phyloP scores from a whole-genome alignment of 2,329 filamentous ascomycete genomes.

The Chaetomiaceae sp. region DNA sequence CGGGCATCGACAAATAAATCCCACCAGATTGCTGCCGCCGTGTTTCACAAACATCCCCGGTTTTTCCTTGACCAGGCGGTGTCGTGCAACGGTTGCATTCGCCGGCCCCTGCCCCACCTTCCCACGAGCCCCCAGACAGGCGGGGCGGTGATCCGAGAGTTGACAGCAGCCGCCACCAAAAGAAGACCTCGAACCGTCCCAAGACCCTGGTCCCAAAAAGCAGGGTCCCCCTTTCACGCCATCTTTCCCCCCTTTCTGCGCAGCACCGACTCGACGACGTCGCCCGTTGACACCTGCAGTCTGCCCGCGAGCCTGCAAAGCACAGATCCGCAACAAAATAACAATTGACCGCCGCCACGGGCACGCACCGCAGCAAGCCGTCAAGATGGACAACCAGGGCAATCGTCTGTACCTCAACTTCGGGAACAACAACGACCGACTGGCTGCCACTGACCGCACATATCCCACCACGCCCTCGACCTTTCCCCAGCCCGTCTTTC shows the following conservation, averaged over 20 bases:
- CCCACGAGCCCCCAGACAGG: not conserved
- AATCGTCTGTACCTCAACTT: conserved; percentile 64
- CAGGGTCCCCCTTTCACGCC: conserved; percentile 16
- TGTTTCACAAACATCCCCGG: no score
- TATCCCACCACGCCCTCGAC: conserved; percentile 91
- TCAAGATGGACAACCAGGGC: conserved; percentile 53
- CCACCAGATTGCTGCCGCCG: no score
- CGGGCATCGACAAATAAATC: no score
- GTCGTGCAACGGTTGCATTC: no score
- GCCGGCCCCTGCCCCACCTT: conserved; percentile 6
- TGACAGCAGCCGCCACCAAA: conserved; percentile 4
- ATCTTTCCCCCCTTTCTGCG: conserved; percentile 22
- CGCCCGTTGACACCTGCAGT: conserved; percentile 8
- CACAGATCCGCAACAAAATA: conserved; percentile 1
- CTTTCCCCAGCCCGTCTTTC: conserved; percentile 85
- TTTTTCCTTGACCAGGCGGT: no score
- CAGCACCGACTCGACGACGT: conserved; percentile 15
- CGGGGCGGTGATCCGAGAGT: conserved; percentile 10
- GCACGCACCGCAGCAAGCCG: conserved; percentile 6
- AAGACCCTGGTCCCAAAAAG: conserved; percentile 23
- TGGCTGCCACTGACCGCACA: conserved; percentile 59
- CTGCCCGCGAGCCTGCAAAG: not conserved
- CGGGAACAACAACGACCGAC: conserved; percentile 61
- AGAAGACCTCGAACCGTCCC: conserved; percentile 12
- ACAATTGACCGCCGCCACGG: conserved; percentile 1